These are phyloP conservation scores for Domatiomyces globalis DNA, from an alignment of 2,329 filamentous ascomycete genomes.

Conservation along the genomic window DNA sequence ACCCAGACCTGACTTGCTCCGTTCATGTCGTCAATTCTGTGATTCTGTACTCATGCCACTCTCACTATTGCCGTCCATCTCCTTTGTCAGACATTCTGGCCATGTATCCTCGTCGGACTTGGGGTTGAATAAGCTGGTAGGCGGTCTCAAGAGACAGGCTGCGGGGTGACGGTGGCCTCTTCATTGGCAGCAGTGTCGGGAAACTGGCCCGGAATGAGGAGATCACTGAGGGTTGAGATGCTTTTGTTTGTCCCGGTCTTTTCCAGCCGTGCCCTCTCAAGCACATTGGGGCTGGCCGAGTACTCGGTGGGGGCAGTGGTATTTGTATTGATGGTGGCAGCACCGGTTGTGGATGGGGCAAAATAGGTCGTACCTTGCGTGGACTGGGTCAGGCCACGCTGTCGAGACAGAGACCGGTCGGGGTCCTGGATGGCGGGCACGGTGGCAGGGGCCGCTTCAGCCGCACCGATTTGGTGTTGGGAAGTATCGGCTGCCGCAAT, in stretches of 20 bases:
- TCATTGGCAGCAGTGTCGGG: slow-evolving; percentile 23
- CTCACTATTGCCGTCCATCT: no score
- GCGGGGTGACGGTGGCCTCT: background rate
- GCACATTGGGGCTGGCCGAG: slow-evolving; percentile 7
- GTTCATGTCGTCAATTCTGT: no score
- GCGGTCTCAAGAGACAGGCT: background rate
- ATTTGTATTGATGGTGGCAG: background rate
- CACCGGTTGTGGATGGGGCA: background rate
- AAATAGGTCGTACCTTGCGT: slow-evolving; percentile 11
- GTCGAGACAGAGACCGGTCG: background rate
- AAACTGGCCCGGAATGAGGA: slow-evolving; percentile 58
- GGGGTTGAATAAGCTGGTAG: no score
- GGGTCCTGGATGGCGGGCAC: background rate
- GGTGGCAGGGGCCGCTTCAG: no score
- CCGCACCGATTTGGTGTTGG: slow-evolving; percentile 1
- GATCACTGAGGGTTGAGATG: slow-evolving; percentile 45
- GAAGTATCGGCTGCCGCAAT: slow-evolving; percentile 2
- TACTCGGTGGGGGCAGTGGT: slow-evolving; percentile 10
- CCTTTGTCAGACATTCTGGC: background rate
- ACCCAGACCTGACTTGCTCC: no score
- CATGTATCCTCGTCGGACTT: background rate
- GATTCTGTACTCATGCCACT: no score
- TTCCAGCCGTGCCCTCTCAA: slow-evolving; percentile 8
- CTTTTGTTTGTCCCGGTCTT: slow-evolving; percentile 28
- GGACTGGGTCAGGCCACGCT: slow-evolving; percentile 13